Base-by-base conservation (phyloP, 345 rosid genomes). In the Erucastrum elatum region DNA sequence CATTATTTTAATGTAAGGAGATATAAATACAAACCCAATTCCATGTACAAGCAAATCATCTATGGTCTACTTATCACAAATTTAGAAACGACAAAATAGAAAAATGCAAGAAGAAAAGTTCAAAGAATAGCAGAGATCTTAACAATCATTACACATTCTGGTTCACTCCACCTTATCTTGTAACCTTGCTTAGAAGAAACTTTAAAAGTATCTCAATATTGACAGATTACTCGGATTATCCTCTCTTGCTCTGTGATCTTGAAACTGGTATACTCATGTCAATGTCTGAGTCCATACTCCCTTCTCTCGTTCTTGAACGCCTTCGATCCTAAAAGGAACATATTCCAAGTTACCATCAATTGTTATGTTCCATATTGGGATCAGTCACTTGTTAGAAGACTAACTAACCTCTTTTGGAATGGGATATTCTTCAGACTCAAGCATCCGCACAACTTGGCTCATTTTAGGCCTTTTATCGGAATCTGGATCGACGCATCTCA, bases 401-500 rank as follows among this genome's bases (percentile, higher is more conserved):
- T 39, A 37, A 93, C 98, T n/a, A n/a, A n/a, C n/a, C 96, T 95
- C 99, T 88, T 97, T 88, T 64, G 91, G 96, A 76, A 93, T 75
- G 9, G 99, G 99, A 70, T 90, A 93, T 64, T 93, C 99, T 80
- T 95, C 97, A 0, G 99, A 92, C 84, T 93, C 99, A 8, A 93
- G 97, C 98, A 95, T 95, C 4, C 98, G 86, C n/a, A 87, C 99
- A 46, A 93, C 99, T 88, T 94, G 98, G 76, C 98, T 77, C 98
- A 94, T 94, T 85, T 86, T 93, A 5, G 98, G 98, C 76, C 98
- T 83, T 65, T 90, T 94, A 17, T 89, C 91, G 4, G 91, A 87
- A 73, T 92, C 94, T 1, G 91, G 96, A 86, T 93, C 99, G 1
- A 95, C 96, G 35, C 99, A 95, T 78, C 99, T 88, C 73, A 95